Evolutionary conservation across 768 basidiomycete species (phyloP), one percentile per base, ranked within the genome.

Genomic region (Phaeotremella skinneri): DNA sequence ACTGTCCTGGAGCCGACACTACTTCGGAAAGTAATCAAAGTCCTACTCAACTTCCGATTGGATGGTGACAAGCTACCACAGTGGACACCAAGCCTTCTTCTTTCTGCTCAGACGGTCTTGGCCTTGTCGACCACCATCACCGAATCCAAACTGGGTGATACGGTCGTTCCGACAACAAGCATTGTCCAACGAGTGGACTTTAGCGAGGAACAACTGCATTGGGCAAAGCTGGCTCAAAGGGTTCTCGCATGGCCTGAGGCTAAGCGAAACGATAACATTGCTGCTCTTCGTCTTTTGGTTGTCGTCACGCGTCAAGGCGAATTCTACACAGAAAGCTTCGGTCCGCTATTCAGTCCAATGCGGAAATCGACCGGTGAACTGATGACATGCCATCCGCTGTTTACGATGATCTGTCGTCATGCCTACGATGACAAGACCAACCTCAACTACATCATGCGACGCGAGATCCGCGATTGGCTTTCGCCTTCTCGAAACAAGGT

Each of bases 371-470:
- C 85, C 0, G 81, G 85, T 16, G 84, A 85, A 7, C 61, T 77
- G 2, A 73, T 72, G 23, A 86, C 87, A 20, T 87, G 86, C 63
- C 90, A 90, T 47, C 85, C 88, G 0, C 90, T 91, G 74, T 83
- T 91, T 54, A 85, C 86, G 41, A 88, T 87, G 68, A 88, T 97
- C 61, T 80, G 97, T n/a, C 87, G 96, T 5, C 96, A 99, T 72
- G 78, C 90, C 52, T 84, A 93, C 49, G 96, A 99, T 77, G 90
- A 92, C 63, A 68, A 81, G 1, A 71, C 78, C 2, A 67, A 62
- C 0, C 74, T 98, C 42, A 82, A 84, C 56, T 80, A 79, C 9
- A 81, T 90, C 66, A 92, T 99, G 85, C 83, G 83, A 23, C 85
- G 88, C 62, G 87, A 90, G 59, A 82, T 98, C 69, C 87, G 85